Evolutionary conservation across 148 eudicot genomes (phyloP).

Genomic region (Amaranthus hypochondriacus): DNA sequence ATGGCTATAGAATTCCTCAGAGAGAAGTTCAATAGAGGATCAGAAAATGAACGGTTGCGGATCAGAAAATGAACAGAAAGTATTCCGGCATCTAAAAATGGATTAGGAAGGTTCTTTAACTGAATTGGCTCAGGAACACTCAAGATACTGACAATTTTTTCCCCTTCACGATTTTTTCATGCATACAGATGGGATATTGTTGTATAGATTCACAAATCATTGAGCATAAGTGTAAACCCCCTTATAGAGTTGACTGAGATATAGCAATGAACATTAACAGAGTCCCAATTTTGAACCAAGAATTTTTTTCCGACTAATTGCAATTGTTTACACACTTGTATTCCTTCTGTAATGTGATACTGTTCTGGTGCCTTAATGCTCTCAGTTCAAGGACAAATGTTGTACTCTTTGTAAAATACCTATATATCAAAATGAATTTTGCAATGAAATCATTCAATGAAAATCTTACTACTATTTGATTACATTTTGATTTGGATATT

Average conservation of each 20-base stretch:
- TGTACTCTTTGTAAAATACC: too few relatives aligned
- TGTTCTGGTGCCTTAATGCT: too few relatives aligned
- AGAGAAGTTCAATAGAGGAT: constrained; percentile 46
- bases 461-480: too few relatives aligned
- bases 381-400: too few relatives aligned
- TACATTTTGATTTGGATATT: too few relatives aligned
- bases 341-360: background rate
- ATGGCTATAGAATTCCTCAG: constrained; percentile 89
- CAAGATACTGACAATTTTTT: constrained; percentile 12
- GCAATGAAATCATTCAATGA: too few relatives aligned
- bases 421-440: too few relatives aligned
- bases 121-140: constrained; percentile 26
- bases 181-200: constrained; percentile 17
- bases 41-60: constrained; percentile 24
- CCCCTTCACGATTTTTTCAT: constrained; percentile 14
- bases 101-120: constrained; percentile 52
- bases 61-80: constrained; percentile 25
- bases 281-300: constrained; percentile 1
- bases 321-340: background rate
- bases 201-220: constrained; percentile 21
- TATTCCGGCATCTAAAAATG: constrained; percentile 44
- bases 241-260: constrained; percentile 5
- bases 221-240: constrained; percentile 14
- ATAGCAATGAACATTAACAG: background rate
- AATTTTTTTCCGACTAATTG: background rate